Base-by-base conservation (phyloP, 1,284 basidiomycete species). In the Amylostereum areolatum region DNA sequence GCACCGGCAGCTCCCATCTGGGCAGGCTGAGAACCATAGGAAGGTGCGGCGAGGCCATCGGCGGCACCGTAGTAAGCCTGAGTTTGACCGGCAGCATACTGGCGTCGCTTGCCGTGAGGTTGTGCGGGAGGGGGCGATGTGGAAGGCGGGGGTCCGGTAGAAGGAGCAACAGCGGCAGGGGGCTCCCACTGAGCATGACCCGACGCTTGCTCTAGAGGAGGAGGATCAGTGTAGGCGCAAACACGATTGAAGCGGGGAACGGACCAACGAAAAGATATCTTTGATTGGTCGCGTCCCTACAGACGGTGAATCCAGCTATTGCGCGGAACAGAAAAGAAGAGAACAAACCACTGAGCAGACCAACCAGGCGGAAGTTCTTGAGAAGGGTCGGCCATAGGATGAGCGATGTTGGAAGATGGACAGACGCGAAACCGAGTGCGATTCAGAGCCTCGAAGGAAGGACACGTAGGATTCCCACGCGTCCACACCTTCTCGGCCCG, bases 31-130 rank as follows among this genome's bases (percentile, higher is more conserved):
- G 63, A 63, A 54, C 60, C 60, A 50, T 70, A 67, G 46, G 63
- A 37, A 42, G 75, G 68, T 34, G 78, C 76, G 29, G 65, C 61
- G 44, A 69, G 56, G 9, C 61, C 60, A 34, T 77, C 75, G 2
- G 67, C 64, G 24, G 71, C 63, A 32, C 86, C 85, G 57, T 89
- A 89, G 66, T 94, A 94, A 2, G 81, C 86, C 62, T 93, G 88
- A 2, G 89, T 91, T 67, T 94, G 89, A 9, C 88, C 90, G 5
- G 89, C 82, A 44, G 93, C 92, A 67, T 96, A 96, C 66, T 94
- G 91, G 46, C 92, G 83, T 57, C 92, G 81, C 70, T 90, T 92
- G 28, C 70, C 10, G 52, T 73, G 68, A 12, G 69, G 60, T 1
- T 73, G 64, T 0, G 66, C 63, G 67, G 58, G 55, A 43, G 76